phyloP scores from a whole-genome alignment of 768 basidiomycete genomes.

The Leccinum imitatum region DNA sequence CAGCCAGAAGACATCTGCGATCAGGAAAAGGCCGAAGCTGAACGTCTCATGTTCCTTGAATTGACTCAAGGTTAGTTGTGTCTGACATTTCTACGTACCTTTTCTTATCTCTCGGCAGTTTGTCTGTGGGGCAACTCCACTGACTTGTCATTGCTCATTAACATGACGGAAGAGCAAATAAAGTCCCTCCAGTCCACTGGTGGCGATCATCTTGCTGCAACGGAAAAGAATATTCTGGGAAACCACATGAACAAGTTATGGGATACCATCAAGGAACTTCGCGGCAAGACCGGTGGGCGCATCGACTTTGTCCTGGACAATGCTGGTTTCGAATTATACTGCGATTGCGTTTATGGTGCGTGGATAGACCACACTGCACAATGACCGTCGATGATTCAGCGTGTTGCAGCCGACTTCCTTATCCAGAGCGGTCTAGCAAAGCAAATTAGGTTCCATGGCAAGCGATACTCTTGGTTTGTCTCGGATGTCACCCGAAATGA shows the following conservation, averaged over 20 bases:
- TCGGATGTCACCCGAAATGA: conserved; percentile 92
- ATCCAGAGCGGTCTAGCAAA: conserved; percentile 85
- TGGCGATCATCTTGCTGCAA: conserved; percentile 91
- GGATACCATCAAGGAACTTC: conserved; percentile 69
- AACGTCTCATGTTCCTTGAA: conserved; percentile 87
- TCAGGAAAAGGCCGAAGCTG: conserved; percentile 60
- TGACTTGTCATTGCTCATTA: conserved; percentile 90
- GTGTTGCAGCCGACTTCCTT: conserved; percentile 78
- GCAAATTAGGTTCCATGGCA: conserved; percentile 91
- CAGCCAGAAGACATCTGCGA: conserved; percentile 52
- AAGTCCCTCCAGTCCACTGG: conserved; percentile 95
- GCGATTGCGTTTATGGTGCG: conserved; percentile 82
- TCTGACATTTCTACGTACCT: background rate
- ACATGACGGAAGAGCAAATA: conserved; percentile 98
- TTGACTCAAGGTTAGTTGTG: conserved; percentile 73
- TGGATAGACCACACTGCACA: background rate
- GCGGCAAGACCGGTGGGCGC: conserved; percentile 68
- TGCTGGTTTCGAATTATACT: conserved; percentile 82
- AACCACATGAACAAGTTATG: conserved; percentile 75
- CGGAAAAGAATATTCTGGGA: conserved; percentile 94
- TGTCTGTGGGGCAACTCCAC: conserved; percentile 98
- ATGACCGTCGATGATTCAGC: conserved; percentile 1
- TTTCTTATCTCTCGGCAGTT: conserved; percentile 44
- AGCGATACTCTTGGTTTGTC: conserved; percentile 94
- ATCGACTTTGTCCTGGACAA: conserved; percentile 85